Base-by-base conservation (phyloP, 495 filamentous ascomycete species). In the Aspergillus haitiensis region DNA sequence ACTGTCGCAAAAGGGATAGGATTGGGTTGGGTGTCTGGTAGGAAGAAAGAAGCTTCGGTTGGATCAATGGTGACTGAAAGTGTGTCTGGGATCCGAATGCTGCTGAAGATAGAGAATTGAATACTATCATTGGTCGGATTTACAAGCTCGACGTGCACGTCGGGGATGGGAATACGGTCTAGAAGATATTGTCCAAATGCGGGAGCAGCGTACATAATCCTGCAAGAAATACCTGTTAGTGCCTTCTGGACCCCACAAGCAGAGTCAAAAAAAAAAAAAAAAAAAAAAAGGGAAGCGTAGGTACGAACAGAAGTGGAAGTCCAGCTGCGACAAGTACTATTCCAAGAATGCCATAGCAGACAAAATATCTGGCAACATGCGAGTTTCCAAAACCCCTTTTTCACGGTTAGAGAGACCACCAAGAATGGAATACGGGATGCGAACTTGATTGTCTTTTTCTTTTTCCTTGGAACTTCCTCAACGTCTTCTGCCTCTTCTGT, bases 381-480 rank as follows among this genome's bases (percentile, higher is more conserved):
- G 27, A 16, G n/a, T 50, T 58, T 42, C 55, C 55, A 33, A 49
- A 58, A 10, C 55, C 55, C 16, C 55, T 58, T 18, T 13, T 12
- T 36, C 0, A 33, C 13, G 5, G 7, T 27, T 56, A 15, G 33
- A 6, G n/a, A 11, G 27, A 48, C 10, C 10, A 40, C 3, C 37
- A 6, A 40, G 37, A 40, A n/a, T 40, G 15, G 27, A 10, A 44
- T 44, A n/a, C 64, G 27, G 13, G 63, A 63, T 2, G 51, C 47
- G 13, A 61, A 36, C 11, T 64, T 67, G 27, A 56, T 37, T 33
- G 45, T 48, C 63, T 64, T 40, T n/a, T 40, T 40, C 37, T 40
- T 40, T 40, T n/a, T 40, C n/a, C 9, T 10, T 40, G 37, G 37
- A 10, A 40, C 11, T 0, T 40, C 37, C n/a, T 40, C 37, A 11